phyloP scores from a whole-genome alignment of 148 eudicot species.

The Rhododendron ferrugineum region DNA sequence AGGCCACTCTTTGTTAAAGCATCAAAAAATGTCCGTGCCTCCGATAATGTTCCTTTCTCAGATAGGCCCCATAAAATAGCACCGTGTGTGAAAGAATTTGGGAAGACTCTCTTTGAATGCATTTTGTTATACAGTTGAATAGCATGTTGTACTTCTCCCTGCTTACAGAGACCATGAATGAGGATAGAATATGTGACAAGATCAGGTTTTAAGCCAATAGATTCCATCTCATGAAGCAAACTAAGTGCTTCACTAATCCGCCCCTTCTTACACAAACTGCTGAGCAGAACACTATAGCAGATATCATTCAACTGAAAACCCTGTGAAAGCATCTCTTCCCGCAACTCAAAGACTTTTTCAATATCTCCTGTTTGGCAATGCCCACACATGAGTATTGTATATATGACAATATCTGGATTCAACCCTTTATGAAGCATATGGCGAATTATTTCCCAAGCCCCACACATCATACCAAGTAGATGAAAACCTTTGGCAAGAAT shows the following conservation, averaged over 20 bases:
- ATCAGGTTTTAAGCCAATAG: slow-evolving; percentile 51
- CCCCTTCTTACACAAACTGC: slow-evolving; percentile 61
- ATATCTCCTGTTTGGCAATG: slow-evolving; percentile 52
- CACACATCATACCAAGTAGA: slow-evolving; percentile 51
- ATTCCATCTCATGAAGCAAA: slow-evolving; percentile 53
- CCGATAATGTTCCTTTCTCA: slow-evolving; percentile 39
- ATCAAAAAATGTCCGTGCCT: slow-evolving; percentile 62
- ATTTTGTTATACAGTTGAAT: slow-evolving; percentile 47
- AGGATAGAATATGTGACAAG: slow-evolving; percentile 52
- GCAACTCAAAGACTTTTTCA: slow-evolving; percentile 45
- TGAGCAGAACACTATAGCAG: slow-evolving; percentile 48
- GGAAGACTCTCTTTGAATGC: slow-evolving; percentile 40
- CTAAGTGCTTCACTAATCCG: slow-evolving; percentile 41
- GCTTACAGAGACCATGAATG: slow-evolving; percentile 67
- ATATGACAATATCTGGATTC: slow-evolving; percentile 39
- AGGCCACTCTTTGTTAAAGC: slow-evolving; percentile 30
- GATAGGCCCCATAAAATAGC: slow-evolving; percentile 52
- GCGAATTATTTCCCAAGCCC: slow-evolving; percentile 30
- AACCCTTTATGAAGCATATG: slow-evolving; percentile 42
- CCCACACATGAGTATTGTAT: slow-evolving; percentile 60
- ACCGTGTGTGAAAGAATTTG: slow-evolving; percentile 38
- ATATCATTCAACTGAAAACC: slow-evolving; percentile 45
- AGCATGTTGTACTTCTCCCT: slow-evolving; percentile 50
- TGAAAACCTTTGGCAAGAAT: slow-evolving; percentile 66
- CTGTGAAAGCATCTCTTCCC: slow-evolving; percentile 54